Base-by-base conservation (phyloP, 2,329 filamentous ascomycete species). In the Diplodia corticola region DNA sequence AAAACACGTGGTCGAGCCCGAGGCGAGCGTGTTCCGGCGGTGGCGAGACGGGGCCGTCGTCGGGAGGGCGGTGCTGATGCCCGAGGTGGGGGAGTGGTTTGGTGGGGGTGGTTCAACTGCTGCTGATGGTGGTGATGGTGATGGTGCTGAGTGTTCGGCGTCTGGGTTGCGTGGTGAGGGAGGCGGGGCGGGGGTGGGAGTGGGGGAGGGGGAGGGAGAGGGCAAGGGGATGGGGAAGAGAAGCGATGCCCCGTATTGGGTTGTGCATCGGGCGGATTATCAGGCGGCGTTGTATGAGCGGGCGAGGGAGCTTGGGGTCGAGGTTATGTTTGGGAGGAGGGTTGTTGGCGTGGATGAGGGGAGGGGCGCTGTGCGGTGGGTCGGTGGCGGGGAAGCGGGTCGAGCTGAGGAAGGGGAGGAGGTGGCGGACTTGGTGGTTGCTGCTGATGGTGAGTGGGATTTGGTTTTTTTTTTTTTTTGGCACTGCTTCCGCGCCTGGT, bases 121-220 rank as follows among this genome's bases (percentile, higher is more conserved):
- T n/a, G n/a, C n/a, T n/a, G n/a, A n/a, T n/a, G n/a, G n/a, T n/a
- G n/a, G n/a, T n/a, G n/a, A n/a, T n/a, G n/a, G n/a, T n/a, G n/a
- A n/a, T n/a, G n/a, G n/a, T n/a, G n/a, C n/a, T n/a, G n/a, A n/a
- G n/a, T n/a, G n/a, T n/a, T n/a, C n/a, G n/a, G n/a, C n/a, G n/a
- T n/a, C n/a, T n/a, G n/a, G n/a, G n/a, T n/a, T n/a, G n/a, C n/a
- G n/a, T n/a, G n/a, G n/a, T n/a, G n/a, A n/a, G n/a, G n/a, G n/a
- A n/a, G n/a, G n/a, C n/a, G 82, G 85, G 17, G 72, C 87, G 69
- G 75, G 77, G 15, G 80, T 82, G 0, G 85, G 85, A 0, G 86
- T 86, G 68, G 76, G 83, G 55, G 81, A 84, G 33, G 53, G 64
- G 3, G 40, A 33, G 13, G 71, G 66, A 35, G 68, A 54, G 2